Base-by-base conservation (phyloP, 305 asterid genomes). In the Withania somnifera region DNA sequence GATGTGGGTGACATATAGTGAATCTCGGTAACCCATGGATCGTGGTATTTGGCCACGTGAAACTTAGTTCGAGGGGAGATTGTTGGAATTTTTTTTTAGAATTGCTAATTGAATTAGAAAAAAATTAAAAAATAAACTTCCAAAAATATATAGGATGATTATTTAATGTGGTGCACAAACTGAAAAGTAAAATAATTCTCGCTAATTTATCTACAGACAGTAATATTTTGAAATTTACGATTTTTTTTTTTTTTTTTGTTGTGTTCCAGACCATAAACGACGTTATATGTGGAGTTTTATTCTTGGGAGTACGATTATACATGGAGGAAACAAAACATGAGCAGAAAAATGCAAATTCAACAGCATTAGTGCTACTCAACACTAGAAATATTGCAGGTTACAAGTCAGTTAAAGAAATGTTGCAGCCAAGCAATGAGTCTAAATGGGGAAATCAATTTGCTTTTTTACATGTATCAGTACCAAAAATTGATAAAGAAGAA, bases 391-490 rank as follows among this genome's bases (percentile, higher is more conserved):
- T 53, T 17, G 84, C 32, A 1, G 88, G 86, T 2, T 85, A 82
- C 26, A 73, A 82, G 6, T 85, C 84, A 6, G 73, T 83, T 2
- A 61, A 47, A 3, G 88, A 85, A 17, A 82, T 85, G 88, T n/a
- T 79, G 22, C 64, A 71, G 3, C 73, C 87, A 0, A 60, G 77
- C 7, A 60, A 19, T 8, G 83, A 82, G 24, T 36, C 77, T 1
- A 50, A 76, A 34, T 85, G 86, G 86, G 86, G 87, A 7, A 85
- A 85, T 80, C 86, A 60, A 30, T 85, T 85, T 24, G 80, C 80
- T 36, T 82, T 82, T n/a, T 19, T 85, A 30, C 84, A 80, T 45
- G 78, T 82, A 3, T 52, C 87, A 4, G 47, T 82, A 4, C 86
- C 87, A 11, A 40, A 82, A 7, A 22, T 82, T 10, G 38, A 66